Base-by-base conservation (phyloP, 2,329 filamentous ascomycete genomes). In the Arthrocladium fulminans region DNA sequence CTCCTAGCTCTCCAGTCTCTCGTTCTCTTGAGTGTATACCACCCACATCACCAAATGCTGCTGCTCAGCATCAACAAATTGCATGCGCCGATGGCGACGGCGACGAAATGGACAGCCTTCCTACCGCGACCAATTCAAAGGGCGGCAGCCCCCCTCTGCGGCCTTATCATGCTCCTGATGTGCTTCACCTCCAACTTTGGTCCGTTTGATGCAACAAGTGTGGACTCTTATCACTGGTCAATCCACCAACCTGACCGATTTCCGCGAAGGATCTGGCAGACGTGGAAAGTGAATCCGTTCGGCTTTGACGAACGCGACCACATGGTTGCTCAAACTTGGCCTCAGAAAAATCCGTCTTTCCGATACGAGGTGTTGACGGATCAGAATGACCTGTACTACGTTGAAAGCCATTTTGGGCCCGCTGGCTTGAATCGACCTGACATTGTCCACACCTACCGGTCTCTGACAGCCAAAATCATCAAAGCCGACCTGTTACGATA, bases 191-290 rank as follows among this genome's bases (percentile, higher is more conserved):
- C 41, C 19, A 44, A 25, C 23, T 44, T 44, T 8, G 41, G 41
- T 9, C 41, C 41, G 10, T 44, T 34, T n/a, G 41, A 44, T 9
- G 25, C 39, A 23, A 25, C 39, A n/a, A 17, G 22, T 20, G n/a
- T 15, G 9, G 41, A 44, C 2, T 3, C 24, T 20, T 44, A 44
- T 20, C 41, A 44, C 19, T 44, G 41, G 41, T 15, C 24, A 43
- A 49, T 25, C 15, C 38, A 25, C 35, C 60, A 64, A 40, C 23
- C 45, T n/a, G 54, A 50, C 45, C 61, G 47, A 57, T 86, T 80
- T 57, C 83, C 74, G 4, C 73, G 73, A 48, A 87, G 86, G 65
- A 83, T 87, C 55, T 87, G 83, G 83, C 83, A 87, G 64, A 83
- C 79, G 0, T 87, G 83, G 83, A 87, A 86, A 62, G 75, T 82